Conservation (phyloP, 225 moss, liverwort and hornwort species). For the Pleurozium schreberi region DNA sequence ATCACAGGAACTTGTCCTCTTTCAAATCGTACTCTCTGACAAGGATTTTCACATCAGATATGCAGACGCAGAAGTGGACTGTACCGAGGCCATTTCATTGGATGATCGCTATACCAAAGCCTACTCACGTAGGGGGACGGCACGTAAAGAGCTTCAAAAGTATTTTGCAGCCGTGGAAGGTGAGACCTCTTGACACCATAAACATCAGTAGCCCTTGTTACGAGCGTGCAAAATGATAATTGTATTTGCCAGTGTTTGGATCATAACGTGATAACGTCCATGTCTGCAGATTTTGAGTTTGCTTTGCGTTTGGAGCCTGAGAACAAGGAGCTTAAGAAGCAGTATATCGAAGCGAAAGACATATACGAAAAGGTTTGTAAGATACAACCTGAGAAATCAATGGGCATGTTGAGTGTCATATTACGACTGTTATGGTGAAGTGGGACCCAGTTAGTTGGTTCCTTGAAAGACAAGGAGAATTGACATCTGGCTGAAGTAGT, state of each 20-base stretch:
- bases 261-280: background rate
- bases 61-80: slow-evolving; percentile 89
- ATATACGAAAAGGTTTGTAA: slow-evolving; percentile 66
- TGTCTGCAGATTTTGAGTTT: slow-evolving; percentile 84
- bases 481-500: too few species aligned
- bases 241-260: background rate
- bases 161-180: slow-evolving; percentile 71
- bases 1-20: background rate
- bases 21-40: slow-evolving; percentile 3
- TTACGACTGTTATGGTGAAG: background rate
- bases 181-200: slow-evolving; percentile 1
- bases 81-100: slow-evolving; percentile 80
- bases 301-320: slow-evolving; percentile 95
- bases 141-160: slow-evolving; percentile 87
- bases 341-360: slow-evolving; percentile 66
- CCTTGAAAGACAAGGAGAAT: too few species aligned
- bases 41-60: slow-evolving; percentile 44
- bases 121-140: slow-evolving; percentile 78
- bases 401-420: background rate
- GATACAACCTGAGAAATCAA: background rate
- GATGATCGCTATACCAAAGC: slow-evolving; percentile 95
- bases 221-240: background rate
- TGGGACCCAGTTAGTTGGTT: background rate
- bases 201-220: background rate
- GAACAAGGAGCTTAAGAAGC: slow-evolving; percentile 76